A percentile compares a stretch with the other conserved stretches of the same genome.
Evolutionary conservation across 2,329 filamentous ascomycete genomes (phyloP).

Genomic region (Aspergillus glaucus): DNA sequence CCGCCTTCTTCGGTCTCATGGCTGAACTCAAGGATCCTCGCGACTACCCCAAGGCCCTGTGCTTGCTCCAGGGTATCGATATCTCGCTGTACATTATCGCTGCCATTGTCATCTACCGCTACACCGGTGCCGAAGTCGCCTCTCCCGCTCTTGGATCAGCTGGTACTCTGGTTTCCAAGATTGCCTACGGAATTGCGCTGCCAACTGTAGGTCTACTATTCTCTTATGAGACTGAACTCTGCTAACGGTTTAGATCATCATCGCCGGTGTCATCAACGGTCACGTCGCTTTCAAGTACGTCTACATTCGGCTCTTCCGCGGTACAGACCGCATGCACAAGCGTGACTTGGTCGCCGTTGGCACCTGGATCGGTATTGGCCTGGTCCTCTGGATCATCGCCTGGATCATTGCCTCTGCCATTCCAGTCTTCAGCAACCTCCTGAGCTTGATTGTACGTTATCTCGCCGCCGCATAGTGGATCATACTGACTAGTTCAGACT

Average conservation of each 20-base stretch:
- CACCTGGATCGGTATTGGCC: constrained; percentile 55
- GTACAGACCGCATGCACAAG: constrained; percentile 51
- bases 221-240: neutral
- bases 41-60: constrained; percentile 58
- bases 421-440: constrained; percentile 61
- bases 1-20: constrained; percentile 64
- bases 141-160: constrained; percentile 63
- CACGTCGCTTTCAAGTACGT: constrained; percentile 62
- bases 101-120: constrained; percentile 63
- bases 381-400: constrained; percentile 53
- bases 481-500: constrained; percentile 20
- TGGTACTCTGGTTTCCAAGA: constrained; percentile 50
- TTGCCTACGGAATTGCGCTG: constrained; percentile 62
- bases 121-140: constrained; percentile 54
- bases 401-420: constrained; percentile 65
- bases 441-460: constrained; percentile 51
- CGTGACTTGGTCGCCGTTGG: constrained; percentile 47
- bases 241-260: constrained; percentile 46
- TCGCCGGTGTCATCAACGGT: constrained; percentile 65
- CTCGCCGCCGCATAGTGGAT: neutral
- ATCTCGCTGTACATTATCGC: constrained; percentile 59
- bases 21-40: constrained; percentile 57
- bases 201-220: constrained; percentile 46
- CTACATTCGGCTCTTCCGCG: constrained; percentile 57
- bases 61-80: constrained; percentile 54